Base-by-base conservation (phyloP, 345 rosid genomes). In the Arabidopsis arenosa region DNA sequence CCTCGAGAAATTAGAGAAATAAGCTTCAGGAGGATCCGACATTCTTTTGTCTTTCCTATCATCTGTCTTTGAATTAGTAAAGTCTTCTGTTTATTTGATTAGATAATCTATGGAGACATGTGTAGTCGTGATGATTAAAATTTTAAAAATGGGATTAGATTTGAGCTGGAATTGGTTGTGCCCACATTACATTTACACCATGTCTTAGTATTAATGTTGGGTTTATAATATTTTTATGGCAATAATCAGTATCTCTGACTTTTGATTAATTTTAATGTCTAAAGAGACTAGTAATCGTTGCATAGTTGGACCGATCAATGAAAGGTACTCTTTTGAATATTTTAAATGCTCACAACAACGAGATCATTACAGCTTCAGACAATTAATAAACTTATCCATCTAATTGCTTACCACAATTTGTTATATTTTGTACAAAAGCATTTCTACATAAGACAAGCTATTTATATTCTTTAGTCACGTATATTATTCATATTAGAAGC, bases 161-260 rank as follows among this genome's bases (percentile, higher is more conserved):
- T 21, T 44, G 75, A 76, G 80, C 80, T 76, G 80, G 75, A 62
- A 62, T 63, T 55, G 36, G 72, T 32, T 76, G 80, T 70, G 21
- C 55, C 33, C 65, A 45, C 59, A 67, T 1, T 44, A 6, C 15
- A 62, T 7, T 4, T 44, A 9, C 6, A 54, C 9, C 60, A 63
- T 55, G 66, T 70, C 66, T 55, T 62, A 45, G 28, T 63, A 17
- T 45, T 11, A 13, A 23, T 76, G 75, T 70, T 63, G 28, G 11
- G 63, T 54, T 70, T 62, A 53, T 15, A 43, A 21, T 61, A 62
- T 21, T 15, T n/a, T 37, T 32, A 60, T 60, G 43, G 14, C 13
- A 35, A 35, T 45, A 44, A 23, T 76, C 57, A 52, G 13, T 10
- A 52, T 23, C 63, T 60, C 40, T 69, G 75, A 76, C 75, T 68